These are phyloP conservation scores for Alectoria sarmentosa DNA, from an alignment of 495 filamentous ascomycete species.

Conservation along the genomic window DNA sequence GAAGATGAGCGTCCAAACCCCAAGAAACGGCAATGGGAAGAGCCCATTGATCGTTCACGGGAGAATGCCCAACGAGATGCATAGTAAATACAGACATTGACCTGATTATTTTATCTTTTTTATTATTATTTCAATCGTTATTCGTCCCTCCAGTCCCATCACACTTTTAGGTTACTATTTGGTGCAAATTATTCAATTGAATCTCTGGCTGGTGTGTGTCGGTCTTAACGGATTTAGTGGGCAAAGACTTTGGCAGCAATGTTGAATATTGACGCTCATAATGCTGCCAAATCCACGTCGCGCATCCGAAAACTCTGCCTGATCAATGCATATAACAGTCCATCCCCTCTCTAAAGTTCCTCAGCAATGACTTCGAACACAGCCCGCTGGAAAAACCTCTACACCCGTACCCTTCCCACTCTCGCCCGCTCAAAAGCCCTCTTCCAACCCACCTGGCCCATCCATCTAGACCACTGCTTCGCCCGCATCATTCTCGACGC, in stretches of 20 bases:
- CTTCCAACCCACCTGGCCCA: conserved; percentile 30
- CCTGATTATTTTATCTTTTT: not conserved
- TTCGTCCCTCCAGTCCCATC: not conserved
- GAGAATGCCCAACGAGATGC: conserved; percentile 16
- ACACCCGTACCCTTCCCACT: conserved; percentile 18
- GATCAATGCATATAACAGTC: not conserved
- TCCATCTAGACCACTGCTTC: conserved; percentile 35
- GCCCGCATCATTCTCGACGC: conserved; percentile 35
- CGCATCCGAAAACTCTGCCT: not conserved
- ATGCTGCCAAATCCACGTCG: not conserved
- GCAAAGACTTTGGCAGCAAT: not conserved
- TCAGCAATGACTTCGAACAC: not conserved
- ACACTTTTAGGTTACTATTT: not conserved
- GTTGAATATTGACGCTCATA: not conserved
- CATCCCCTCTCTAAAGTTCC: not conserved
- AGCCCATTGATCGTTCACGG: conserved; percentile 21
- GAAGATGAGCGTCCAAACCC: conserved; percentile 53
- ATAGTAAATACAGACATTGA: conserved; percentile 9
- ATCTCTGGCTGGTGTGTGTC: not conserved
- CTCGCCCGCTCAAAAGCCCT: conserved; percentile 19
- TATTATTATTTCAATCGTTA: not conserved
- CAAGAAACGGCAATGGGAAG: conserved; percentile 83
- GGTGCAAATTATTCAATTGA: not conserved
- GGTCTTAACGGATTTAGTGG: conserved; percentile 1
- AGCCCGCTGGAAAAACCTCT: conserved; percentile 15